Base-by-base conservation (phyloP, 768 basidiomycete species). In the Ramaria rubella region DNA sequence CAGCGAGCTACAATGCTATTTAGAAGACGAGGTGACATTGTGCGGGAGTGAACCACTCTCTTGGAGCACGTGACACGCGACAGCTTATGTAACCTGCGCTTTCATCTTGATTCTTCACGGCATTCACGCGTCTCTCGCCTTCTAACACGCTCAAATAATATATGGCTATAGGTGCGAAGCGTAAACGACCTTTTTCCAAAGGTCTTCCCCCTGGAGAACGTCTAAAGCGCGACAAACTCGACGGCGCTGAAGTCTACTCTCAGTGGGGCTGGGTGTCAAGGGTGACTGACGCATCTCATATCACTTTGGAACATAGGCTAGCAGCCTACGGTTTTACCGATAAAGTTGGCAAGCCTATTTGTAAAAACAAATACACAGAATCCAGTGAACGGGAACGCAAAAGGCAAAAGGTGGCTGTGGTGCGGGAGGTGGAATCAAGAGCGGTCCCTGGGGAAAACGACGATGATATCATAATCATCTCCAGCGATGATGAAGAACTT, bases 221-320 rank as follows among this genome's bases (percentile, higher is more conserved):
- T 23, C 76, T 87, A 62, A 84, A 82, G 62, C 79, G 82, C 50
- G 71, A 74, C 57, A 76, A 76, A 53, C 73, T 82, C 15, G 69
- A 77, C n/a, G 71, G 72, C 26, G 24, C 14, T n/a, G 55, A 56
- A 49, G 69, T 70, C 40, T 68, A 74, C 55, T 75, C 79, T 30
- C 70, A 79, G n/a, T 93, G 91, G 91, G 78, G 77, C 49, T 94
- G 91, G 91, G 85, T 90, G 50, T 78, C 83, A 43, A 82, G 86
- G 63, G 84, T 82, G 49, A 69, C 69, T 17, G 70, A 77, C 52
- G 64, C 73, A 57, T 77, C 78, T 2, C 70, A 80, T n/a, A 88
- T 94, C 60, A 80, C 85, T 17, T 64, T 72, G 34, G 82, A 85
- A 54, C 87, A 93, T 65, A 74, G 78, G 46, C 70, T 84, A 42